phyloP scores from a whole-genome alignment of 495 filamentous ascomycete genomes.

The Durotheca rogersii region DNA sequence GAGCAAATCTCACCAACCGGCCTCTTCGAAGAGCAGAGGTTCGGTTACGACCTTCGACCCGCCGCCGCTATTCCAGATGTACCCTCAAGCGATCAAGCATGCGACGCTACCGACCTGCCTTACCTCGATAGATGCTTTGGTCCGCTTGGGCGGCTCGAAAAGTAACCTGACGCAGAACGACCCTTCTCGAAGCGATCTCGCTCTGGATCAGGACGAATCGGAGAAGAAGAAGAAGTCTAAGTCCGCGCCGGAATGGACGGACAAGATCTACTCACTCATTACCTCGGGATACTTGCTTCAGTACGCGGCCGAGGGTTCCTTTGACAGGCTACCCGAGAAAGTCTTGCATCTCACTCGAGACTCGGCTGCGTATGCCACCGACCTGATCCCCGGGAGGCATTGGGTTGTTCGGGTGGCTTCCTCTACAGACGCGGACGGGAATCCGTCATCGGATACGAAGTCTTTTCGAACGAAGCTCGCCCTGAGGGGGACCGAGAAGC shows the following conservation, averaged over 20 bases:
- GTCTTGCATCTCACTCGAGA: constrained; percentile 78
- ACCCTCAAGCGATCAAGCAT: constrained; percentile 72
- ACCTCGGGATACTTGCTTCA: constrained; percentile 85
- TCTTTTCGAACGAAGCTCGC: constrained; percentile 72
- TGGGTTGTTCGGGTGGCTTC: constrained; percentile 93
- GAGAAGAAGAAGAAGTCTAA: constrained; percentile 53
- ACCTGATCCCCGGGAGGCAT: constrained; percentile 87
- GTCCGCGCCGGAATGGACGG: constrained; percentile 64
- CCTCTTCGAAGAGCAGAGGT: constrained; percentile 11
- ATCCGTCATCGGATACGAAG: constrained; percentile 52
- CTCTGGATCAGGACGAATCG: constrained; percentile 35
- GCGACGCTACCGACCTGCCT: constrained; percentile 54
- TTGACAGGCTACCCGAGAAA: constrained; percentile 83
- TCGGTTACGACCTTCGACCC: constrained; percentile 62
- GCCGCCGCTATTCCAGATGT: constrained; percentile 87
- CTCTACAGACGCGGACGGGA: constrained; percentile 61
- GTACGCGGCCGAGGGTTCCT: constrained; percentile 77
- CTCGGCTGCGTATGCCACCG: constrained; percentile 90
- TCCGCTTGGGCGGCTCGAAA: constrained; percentile 60
- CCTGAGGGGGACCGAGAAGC: constrained; percentile 62
- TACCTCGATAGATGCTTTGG: constrained; percentile 56
- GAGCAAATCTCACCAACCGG: constrained; percentile 12
- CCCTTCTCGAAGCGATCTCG: constrained; percentile 34
- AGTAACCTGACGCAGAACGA: constrained; percentile 47
- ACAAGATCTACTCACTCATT: constrained; percentile 79